Percentiles rank a stretch among this genome's conserved stretches.
Evolutionary conservation across 208 protist species (phyloP).

Genomic region (Phytomonas sp.): DNA sequence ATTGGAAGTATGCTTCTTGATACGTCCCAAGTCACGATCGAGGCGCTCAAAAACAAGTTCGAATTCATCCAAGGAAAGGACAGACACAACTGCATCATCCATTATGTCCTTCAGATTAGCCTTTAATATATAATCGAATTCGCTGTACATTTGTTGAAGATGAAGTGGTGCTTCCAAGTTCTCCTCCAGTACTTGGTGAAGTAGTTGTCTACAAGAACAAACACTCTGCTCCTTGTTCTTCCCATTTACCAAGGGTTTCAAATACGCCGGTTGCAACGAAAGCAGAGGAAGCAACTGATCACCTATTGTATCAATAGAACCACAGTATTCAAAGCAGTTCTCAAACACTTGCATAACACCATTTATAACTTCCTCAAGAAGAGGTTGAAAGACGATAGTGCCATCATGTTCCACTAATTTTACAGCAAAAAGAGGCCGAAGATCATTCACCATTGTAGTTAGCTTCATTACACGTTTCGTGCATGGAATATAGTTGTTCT

Average conservation of each 20-base stretch:
- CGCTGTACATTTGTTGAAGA: constrained; percentile 84
- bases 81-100: constrained; percentile 17
- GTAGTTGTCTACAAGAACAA: constrained; percentile 28
- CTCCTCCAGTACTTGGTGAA: constrained; percentile 49
- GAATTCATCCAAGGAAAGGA: constrained; percentile 71
- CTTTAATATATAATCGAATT: constrained; percentile 83
- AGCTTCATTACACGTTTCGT: constrained; percentile 68
- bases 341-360: constrained; percentile 61
- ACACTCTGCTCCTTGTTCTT: constrained; percentile 49
- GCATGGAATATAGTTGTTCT: constrained; percentile 25
- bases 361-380: constrained; percentile 53
- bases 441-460: constrained; percentile 53
- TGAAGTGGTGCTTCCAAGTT: constrained; percentile 80
- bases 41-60: constrained; percentile 83
- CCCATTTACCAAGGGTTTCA: constrained; percentile 28
- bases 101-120: constrained; percentile 43
- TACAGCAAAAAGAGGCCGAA: constrained; percentile 79
- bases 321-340: constrained; percentile 69
- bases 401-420: constrained; percentile 46
- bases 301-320: constrained; percentile 72
- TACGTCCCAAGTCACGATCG: constrained; percentile 66
- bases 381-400: constrained; percentile 52
- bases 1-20: constrained; percentile 75
- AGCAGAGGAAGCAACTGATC: constrained; percentile 90
- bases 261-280: constrained; percentile 38